Base-by-base conservation (phyloP, 225 moss, liverwort and hornwort species). In the Rhytidiadelphus loreus region DNA sequence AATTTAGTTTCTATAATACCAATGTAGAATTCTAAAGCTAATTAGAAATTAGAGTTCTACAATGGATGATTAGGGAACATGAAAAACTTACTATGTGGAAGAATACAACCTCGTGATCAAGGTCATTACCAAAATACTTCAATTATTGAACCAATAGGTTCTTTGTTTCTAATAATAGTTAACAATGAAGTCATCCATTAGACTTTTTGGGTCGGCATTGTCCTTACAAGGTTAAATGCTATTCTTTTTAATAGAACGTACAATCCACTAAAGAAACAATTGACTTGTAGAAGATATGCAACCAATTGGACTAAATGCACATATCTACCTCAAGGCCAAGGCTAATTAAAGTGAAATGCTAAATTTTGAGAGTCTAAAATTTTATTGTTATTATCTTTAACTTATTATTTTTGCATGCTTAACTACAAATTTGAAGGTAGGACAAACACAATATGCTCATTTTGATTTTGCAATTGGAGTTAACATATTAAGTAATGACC, bases 181-280 rank as follows among this genome's bases (percentile, higher is more conserved):
- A 21, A 21, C 1, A 68, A 1, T n/a, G 2, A n/a, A 68, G 22
- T n/a, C 12, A 22, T 70, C 14, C 25, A 70, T 39, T 13, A 0
- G 1, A 69, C 3, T 2, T 39, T 69, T 5, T 23, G 24, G 15
- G 5, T 44, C 0, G 0, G 0, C 9, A 28, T 0, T 2, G 0
- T 44, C 9, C 1, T 17, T 10, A 28, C 0, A 28, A 2, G 16
- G 6, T 44, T 72, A 44, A 44, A 44, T 72, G 28, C 5, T 72
- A 3, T 1, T 23, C 0, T 70, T 39, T 23, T 39, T 24, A 70
- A 25, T 25, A 70, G 2, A 70, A 15, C 0, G 0, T 70, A 41
- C 25, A 26, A 26, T 2, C 9, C 3, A 28, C 6, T 16, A 71
- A 9, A 16, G 6, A 70, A 43, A 43, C 16, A 71, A 26, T 43